A percentile compares a stretch with the other conserved stretches of the same genome.
Conservation (phyloP, 106 monocot species). For the Allium cepa region DNA sequence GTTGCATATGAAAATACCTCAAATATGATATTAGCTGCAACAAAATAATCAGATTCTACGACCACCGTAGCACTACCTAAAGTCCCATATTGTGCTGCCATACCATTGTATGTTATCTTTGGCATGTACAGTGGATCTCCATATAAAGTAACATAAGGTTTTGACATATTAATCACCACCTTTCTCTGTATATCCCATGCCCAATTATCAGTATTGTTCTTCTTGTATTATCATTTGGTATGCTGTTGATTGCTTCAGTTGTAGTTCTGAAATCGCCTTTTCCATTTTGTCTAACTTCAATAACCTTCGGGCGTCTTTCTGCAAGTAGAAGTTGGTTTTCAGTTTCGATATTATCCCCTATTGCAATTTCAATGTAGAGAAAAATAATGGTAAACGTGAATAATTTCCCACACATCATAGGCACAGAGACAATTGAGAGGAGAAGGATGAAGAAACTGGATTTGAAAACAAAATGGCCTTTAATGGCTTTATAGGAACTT, state of each 20-base stretch:
- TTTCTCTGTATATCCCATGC: slow-evolving; percentile 17
- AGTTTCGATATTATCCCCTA: no score
- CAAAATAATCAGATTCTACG: slow-evolving; percentile 24
- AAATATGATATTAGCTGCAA: slow-evolving; percentile 28
- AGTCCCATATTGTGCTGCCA: slow-evolving; percentile 21
- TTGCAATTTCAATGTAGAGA: no score
- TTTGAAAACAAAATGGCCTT: no score
- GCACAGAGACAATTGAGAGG: no score
- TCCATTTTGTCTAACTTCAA: slow-evolving; percentile 13
- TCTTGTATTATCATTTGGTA: slow-evolving; percentile 7
- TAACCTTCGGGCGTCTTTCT: not conserved
- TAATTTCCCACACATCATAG: no score
- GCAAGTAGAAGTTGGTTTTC: not conserved
- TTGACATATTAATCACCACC: not conserved
- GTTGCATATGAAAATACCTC: slow-evolving; percentile 5
- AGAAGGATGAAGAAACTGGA: no score
- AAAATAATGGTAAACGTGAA: no score
- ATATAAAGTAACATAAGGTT: slow-evolving; percentile 15
- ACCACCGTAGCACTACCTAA: slow-evolving; percentile 24
- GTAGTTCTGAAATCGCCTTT: slow-evolving; percentile 11
- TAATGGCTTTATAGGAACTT: no score
- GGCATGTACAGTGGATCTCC: slow-evolving; percentile 18
- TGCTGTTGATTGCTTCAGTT: slow-evolving; percentile 15
- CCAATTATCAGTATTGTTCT: slow-evolving; percentile 13
- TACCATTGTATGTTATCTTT: slow-evolving; percentile 14